Percentiles rank a stretch among this genome's conserved stretches.
Conservation (phyloP, 148 eudicot species). For the Tetragonia tetragonoides region DNA sequence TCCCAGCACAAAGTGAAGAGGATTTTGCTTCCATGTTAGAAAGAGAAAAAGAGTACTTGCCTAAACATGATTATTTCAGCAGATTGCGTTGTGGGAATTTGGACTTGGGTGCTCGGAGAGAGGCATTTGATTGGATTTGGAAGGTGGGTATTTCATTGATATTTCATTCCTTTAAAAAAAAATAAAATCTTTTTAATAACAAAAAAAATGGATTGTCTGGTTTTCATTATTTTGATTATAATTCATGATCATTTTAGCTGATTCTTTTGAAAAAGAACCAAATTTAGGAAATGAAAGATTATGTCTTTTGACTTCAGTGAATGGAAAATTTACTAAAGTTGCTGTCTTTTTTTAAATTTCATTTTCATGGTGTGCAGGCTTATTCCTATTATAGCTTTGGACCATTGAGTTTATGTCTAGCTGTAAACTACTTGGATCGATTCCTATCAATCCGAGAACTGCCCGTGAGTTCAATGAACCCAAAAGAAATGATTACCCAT, state of each 20-base stretch:
- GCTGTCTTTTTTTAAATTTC: background rate
- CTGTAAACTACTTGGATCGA: slow-evolving; percentile 83
- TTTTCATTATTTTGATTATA: no score
- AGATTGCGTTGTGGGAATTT: slow-evolving; percentile 59
- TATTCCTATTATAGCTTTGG: slow-evolving; percentile 61
- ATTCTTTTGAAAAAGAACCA: background rate
- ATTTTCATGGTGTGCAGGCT: slow-evolving; percentile 51
- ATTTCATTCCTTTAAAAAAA: background rate
- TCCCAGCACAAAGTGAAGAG: slow-evolving; percentile 50
- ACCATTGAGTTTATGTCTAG: slow-evolving; percentile 51
- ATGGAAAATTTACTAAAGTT: background rate
- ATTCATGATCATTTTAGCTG: no score
- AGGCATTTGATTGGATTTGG: slow-evolving; percentile 83
- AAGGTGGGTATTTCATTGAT: slow-evolving; percentile 44
- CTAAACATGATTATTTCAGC: slow-evolving; percentile 56
- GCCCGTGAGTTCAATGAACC: slow-evolving; percentile 53
- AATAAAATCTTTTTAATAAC: background rate
- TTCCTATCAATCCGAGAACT: slow-evolving; percentile 53
- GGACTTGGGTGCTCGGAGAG: slow-evolving; percentile 50
- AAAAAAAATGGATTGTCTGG: no score
- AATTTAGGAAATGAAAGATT: background rate
- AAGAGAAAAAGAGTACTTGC: slow-evolving; percentile 53
- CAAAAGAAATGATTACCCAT: background rate
- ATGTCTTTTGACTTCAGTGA: background rate
- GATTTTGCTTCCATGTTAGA: slow-evolving; percentile 45